Conservation (phyloP, 106 monocot genomes). For the Platanthera zijinensis region DNA sequence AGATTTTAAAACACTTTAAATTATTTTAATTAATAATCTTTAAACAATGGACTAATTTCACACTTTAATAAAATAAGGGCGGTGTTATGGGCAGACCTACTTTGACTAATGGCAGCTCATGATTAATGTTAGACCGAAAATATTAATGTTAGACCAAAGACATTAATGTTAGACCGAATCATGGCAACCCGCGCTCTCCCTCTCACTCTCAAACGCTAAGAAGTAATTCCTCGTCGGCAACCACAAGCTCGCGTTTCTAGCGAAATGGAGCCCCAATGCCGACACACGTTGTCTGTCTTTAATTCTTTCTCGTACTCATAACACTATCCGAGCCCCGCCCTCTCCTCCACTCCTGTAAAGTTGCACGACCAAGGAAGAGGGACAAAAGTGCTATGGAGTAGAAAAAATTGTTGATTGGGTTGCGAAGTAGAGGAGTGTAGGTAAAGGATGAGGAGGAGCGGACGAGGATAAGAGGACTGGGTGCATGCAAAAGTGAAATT, state of each 20-base stretch:
- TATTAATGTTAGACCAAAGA: too few relatives aligned
- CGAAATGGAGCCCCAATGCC: constrained; percentile 47
- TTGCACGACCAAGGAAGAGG: constrained; percentile 41
- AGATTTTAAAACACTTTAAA: too few relatives aligned
- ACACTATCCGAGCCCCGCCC: constrained; percentile 79
- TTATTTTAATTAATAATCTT: too few relatives aligned
- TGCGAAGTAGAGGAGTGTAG: constrained; percentile 73
- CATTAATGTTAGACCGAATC: too few relatives aligned
- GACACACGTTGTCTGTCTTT: too few relatives aligned
- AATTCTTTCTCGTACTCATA: too few relatives aligned
- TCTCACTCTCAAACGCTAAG: constrained; percentile 37
- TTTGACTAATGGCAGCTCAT: too few relatives aligned
- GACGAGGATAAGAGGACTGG: constrained; percentile 69
- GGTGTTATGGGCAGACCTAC: too few relatives aligned
- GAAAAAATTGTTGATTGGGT: constrained; percentile 70
- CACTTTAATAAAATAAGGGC: too few relatives aligned
- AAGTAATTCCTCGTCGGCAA: constrained; percentile 84
- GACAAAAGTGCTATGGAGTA: constrained; percentile 65
- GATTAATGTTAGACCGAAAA: too few relatives aligned
- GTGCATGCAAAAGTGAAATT: constrained; percentile 48
- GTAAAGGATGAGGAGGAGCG: constrained; percentile 22
- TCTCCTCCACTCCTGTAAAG: constrained; percentile 55
- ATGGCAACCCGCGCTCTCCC: constrained; percentile 42
- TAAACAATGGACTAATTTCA: too few relatives aligned
- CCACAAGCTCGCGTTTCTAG: constrained; percentile 51